Evolutionary conservation across 257 asterid genomes (phyloP), one percentile per base, ranked within the genome.

Genomic region (Nemophila menziesii): DNA sequence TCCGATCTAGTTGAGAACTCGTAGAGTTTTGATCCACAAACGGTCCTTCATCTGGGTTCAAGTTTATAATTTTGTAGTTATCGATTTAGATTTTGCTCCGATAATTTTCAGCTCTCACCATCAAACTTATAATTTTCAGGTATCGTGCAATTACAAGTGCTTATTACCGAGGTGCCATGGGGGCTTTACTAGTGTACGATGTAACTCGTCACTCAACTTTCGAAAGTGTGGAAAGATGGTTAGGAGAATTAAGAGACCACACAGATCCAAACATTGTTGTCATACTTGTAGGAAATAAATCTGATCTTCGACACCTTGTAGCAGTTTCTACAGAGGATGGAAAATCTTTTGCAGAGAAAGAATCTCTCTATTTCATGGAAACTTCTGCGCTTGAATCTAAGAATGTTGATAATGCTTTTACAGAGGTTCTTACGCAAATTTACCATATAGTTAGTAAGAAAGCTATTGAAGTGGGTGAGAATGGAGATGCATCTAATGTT

Each of bases 61-160:
- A 2, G 3, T 29, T 5, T 29, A 13, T 7, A 29, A 29, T 7
- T n/a, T 29, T 29, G 36, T 10, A 29, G 36, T 29, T 29, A 10
- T 29, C 12, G 7, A 29, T 10, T 2, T 29, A 2, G 36, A 29
- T 29, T 13, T 29, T 7, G 36, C 12, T 29, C 12, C 3, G 9
- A 29, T 29, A 7, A 2, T 43, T 23, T 37, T 56, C 36, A 60
- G 8, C 27, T 20, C 22, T 13, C n/a, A 11, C 8, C 8, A 20
- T 45, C 22, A n/a, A n/a, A 10, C 33, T 14, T 44, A 29, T 37
- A 14, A 20, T 48, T 34, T 60, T 52, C 38, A 82, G 92, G 78
- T 82, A 76, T 45, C 89, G 89, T 7, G 92, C 94, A 53, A 83
- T 83, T 64, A 83, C 94, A 45, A 83, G 94, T 43, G 92, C 94